Evolutionary conservation across 2,329 filamentous ascomycete genomes (phyloP).

Genomic region (Alternaria metachromatica): DNA sequence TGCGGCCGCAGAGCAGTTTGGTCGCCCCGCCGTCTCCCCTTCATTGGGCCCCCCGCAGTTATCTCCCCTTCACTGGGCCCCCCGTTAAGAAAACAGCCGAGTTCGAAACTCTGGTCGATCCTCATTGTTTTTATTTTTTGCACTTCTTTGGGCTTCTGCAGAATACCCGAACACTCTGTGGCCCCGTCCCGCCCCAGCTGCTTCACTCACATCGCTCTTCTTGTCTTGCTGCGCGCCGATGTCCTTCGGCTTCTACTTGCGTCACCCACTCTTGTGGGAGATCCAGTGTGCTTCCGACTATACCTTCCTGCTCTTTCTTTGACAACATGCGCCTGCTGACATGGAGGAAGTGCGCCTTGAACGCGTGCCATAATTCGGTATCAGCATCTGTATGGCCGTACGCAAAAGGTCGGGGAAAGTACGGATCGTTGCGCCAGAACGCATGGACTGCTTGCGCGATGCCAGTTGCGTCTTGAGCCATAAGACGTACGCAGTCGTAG

Average conservation of each 20-base stretch:
- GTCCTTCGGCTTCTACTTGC: not conserved
- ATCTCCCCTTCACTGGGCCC: not conserved
- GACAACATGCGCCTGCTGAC: not conserved
- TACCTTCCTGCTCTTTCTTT: not conserved
- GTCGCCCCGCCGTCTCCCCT: not conserved
- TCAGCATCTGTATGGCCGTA: not conserved
- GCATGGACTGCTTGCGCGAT: not conserved
- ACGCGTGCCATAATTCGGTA: not conserved
- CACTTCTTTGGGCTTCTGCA: too few relatives aligned
- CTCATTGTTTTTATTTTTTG: not conserved
- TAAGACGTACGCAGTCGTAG: not conserved
- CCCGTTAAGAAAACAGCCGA: not conserved
- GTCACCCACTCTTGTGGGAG: not conserved
- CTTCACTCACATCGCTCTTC: not conserved
- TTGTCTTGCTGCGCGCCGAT: not conserved
- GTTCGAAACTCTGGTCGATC: not conserved
- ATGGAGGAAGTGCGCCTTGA: not conserved
- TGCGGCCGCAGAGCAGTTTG: not conserved
- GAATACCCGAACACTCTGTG: too few relatives aligned
- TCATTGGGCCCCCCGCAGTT: not conserved
- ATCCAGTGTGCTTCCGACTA: accelerated
- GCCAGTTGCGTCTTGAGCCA: not conserved
- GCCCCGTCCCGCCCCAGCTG: too few relatives aligned
- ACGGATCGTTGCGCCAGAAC: not conserved
- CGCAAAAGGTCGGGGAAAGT: not conserved